Evolutionary conservation across 352 stramenopile genomes (phyloP), one percentile per base, ranked within the genome.

Genomic region (Globisporangium acanthophoron): DNA sequence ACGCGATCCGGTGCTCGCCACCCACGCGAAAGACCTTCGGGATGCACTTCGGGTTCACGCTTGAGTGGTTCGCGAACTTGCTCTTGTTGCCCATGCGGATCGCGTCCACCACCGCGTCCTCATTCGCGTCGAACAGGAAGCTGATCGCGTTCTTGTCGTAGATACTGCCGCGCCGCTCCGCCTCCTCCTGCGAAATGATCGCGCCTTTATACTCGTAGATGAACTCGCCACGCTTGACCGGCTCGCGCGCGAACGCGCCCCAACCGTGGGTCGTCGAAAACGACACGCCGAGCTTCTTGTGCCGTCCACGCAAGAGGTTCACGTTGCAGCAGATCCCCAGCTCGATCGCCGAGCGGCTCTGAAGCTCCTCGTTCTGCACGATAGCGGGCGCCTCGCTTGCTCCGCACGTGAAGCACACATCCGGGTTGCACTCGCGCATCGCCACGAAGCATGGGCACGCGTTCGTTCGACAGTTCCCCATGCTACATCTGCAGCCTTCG

Each of bases 71-170:
- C 0, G 80, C 76, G 58, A 95, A 98, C 52, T 91, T 87, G 53
- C 86, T 92, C 73, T 98, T 97, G 78, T 98, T 98, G 24, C 95
- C 94, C 53, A 92, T 93, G 46, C 85, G 80, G 45, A 91, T 87
- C 6, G 92, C 91, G 70, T 98, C 94, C 31, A 98, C 71, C 35
- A 92, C 78, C 13, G 76, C 76, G 56, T 98, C 92, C 12, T 88
- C 81, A 58, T 92, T 94, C 24, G 94, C 63, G 61, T 97, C 88
- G 65, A 98, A 98, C 24, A 98, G 53, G 66, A 96, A 98, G 44
- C 75, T 88, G 56, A 88, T 85, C 2, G 85, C 85, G 62, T 86
- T 78, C 65, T 87, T 85, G 67, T 96, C 87, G 70, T 96, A 94
- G 48, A 97, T 88, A 33, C 58, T 80, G 31, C 88, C 89, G 44